phyloP scores from a whole-genome alignment of 2,329 filamentous ascomycete species.

The Canariomyces notabilis region DNA sequence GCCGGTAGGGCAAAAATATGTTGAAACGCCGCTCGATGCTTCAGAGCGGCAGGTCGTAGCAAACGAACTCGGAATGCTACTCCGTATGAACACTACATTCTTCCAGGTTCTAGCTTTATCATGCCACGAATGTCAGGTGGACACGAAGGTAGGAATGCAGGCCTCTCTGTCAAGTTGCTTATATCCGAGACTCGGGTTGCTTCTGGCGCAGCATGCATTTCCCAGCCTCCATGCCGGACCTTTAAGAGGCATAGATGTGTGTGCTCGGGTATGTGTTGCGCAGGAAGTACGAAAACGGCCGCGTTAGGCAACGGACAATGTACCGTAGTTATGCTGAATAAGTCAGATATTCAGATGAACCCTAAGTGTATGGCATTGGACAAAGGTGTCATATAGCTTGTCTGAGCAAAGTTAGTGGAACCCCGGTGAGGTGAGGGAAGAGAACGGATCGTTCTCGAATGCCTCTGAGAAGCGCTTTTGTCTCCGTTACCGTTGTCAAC shows the following conservation, averaged over 20 bases:
- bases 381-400: not conserved
- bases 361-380: too few species aligned
- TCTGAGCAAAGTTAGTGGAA: not conserved
- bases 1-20: constrained; percentile 4
- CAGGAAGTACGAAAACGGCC: constrained; percentile 1
- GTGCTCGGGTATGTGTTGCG: constrained; percentile 1
- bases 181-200: not conserved
- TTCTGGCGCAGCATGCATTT: not conserved
- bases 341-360: not conserved
- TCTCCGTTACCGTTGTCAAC: not conserved
- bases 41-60: not conserved
- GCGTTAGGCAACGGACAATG: not conserved
- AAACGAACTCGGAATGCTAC: not conserved
- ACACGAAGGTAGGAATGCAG: not conserved
- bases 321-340: not conserved
- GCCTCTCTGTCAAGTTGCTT: constrained; percentile 4
- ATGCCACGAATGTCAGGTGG: too few species aligned
- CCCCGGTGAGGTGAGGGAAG: not conserved
- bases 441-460: not conserved
- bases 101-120: too few species aligned
- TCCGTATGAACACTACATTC: too few species aligned
- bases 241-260: not conserved
- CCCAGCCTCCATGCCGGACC: not conserved
- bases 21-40: not conserved
- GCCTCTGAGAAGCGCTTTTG: not conserved